Evolutionary conservation across 2,329 filamentous ascomycete genomes (phyloP).

Genomic region (Aureobasidium pullulans): DNA sequence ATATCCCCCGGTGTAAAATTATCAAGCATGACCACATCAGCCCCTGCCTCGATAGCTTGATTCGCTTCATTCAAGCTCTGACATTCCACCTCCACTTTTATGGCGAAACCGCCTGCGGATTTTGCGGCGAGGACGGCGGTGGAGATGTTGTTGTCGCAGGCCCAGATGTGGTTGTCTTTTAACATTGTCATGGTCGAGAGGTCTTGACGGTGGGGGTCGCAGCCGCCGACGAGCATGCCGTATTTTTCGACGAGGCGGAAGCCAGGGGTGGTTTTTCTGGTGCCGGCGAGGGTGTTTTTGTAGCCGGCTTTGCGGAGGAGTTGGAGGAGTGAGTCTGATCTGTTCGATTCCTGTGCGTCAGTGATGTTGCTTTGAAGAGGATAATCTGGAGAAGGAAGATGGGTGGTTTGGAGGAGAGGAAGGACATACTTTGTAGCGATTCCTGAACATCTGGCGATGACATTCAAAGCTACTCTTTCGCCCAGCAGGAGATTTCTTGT

Average conservation of each 20-base stretch:
- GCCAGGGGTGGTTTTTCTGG: constrained; percentile 92
- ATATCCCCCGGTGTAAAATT: constrained; percentile 83
- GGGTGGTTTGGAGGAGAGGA: not conserved
- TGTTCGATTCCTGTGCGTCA: constrained; percentile 10
- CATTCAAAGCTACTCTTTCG: constrained; percentile 87
- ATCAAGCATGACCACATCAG: constrained; percentile 95
- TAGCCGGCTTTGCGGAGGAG: constrained; percentile 60
- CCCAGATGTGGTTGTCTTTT: constrained; percentile 98
- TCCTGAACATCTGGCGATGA: constrained; percentile 82
- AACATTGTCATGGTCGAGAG: constrained; percentile 91
- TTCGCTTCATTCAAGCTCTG: constrained; percentile 82
- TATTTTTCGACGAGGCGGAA: constrained; percentile 97
- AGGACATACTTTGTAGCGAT: constrained; percentile 60
- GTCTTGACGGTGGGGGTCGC: constrained; percentile 86
- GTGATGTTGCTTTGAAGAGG: not conserved
- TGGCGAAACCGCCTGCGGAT: constrained; percentile 74
- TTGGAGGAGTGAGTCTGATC: constrained; percentile 40
- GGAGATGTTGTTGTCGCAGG: constrained; percentile 71
- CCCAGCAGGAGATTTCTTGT: constrained; percentile 79
- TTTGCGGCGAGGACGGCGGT: constrained; percentile 79
- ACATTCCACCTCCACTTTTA: constrained; percentile 96
- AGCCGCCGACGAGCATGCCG: constrained; percentile 89
- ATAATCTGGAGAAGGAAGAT: not conserved
- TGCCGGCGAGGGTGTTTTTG: constrained; percentile 79
- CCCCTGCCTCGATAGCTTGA: constrained; percentile 82